Evolutionary conservation across 2,329 filamentous ascomycete genomes (phyloP).

Genomic region (Penicillium janthinellum): DNA sequence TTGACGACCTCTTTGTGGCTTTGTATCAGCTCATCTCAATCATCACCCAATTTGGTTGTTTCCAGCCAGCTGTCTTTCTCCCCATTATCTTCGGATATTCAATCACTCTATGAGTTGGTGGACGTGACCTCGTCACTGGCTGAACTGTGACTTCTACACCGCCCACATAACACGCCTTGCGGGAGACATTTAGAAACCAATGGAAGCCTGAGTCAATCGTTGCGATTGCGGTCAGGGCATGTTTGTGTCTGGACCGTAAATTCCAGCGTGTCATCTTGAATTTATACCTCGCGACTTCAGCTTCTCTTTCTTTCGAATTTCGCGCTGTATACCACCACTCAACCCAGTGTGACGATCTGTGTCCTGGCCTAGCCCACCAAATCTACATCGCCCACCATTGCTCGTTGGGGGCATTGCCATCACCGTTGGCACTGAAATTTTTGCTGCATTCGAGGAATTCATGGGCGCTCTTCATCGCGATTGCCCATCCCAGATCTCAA

Average conservation of each 20-base stretch:
- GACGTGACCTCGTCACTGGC: constrained; percentile 2
- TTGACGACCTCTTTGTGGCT: constrained; percentile 10
- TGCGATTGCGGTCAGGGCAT: constrained; percentile 16
- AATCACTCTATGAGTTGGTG: neutral
- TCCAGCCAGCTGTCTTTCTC: neutral
- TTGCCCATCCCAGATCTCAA: neutral
- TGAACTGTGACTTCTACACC: constrained; percentile 1
- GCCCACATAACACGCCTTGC: constrained; percentile 26
- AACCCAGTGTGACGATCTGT: neutral
- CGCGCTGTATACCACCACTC: neutral
- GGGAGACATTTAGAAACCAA: constrained; percentile 37
- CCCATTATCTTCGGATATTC: neutral
- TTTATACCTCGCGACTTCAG: neutral
- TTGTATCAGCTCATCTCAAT: neutral
- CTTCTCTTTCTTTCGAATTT: neutral
- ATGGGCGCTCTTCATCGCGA: neutral
- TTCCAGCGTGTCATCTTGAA: constrained; percentile 11
- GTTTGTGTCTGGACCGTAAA: constrained; percentile 19
- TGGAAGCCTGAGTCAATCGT: constrained; percentile 32
- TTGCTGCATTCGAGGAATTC: neutral
- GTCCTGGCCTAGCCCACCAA: neutral
- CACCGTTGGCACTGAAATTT: neutral
- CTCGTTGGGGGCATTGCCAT: neutral
- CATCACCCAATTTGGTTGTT: neutral
- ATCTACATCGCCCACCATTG: neutral